Conservation (phyloP, 1,139 yeast species). For the Debaryomyces subglobosus region DNA sequence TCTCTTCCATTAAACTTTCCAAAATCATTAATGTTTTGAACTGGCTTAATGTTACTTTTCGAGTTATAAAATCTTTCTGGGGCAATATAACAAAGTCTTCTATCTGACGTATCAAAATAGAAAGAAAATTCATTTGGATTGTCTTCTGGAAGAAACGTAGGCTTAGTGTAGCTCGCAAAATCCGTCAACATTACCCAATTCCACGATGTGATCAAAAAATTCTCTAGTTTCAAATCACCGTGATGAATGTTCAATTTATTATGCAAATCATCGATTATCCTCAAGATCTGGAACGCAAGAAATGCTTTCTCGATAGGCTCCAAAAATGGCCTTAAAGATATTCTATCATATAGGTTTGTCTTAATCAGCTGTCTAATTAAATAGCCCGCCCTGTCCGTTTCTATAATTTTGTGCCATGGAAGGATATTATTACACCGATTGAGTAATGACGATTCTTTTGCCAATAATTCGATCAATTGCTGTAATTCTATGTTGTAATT, state of each 20-base stretch:
- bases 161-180: constrained; percentile 78
- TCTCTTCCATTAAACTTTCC: constrained; percentile 27
- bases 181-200: constrained; percentile 85
- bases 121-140: constrained; percentile 94
- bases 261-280: constrained; percentile 67
- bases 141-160: constrained; percentile 84
- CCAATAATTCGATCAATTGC: constrained; percentile 34
- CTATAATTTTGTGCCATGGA: constrained; percentile 74
- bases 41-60: constrained; percentile 17
- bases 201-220: constrained; percentile 84
- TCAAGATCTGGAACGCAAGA: constrained; percentile 77
- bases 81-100: constrained; percentile 88
- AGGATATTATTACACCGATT: constrained; percentile 62
- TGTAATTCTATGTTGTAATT: constrained; percentile 39
- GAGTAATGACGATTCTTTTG: constrained; percentile 41
- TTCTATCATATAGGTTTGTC: constrained; percentile 80
- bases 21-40: constrained; percentile 28
- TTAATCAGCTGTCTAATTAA: constrained; percentile 79
- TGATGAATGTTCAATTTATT: constrained; percentile 59
- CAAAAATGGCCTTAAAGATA: constrained; percentile 85
- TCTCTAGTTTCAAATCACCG: constrained; percentile 92
- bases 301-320: constrained; percentile 82
- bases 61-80: constrained; percentile 80
- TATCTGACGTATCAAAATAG: constrained; percentile 85
- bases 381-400: constrained; percentile 92